Evolutionary conservation across 768 basidiomycete genomes (phyloP), one percentile per base, ranked within the genome.

Genomic region (Tricholoma bakamatsutake): DNA sequence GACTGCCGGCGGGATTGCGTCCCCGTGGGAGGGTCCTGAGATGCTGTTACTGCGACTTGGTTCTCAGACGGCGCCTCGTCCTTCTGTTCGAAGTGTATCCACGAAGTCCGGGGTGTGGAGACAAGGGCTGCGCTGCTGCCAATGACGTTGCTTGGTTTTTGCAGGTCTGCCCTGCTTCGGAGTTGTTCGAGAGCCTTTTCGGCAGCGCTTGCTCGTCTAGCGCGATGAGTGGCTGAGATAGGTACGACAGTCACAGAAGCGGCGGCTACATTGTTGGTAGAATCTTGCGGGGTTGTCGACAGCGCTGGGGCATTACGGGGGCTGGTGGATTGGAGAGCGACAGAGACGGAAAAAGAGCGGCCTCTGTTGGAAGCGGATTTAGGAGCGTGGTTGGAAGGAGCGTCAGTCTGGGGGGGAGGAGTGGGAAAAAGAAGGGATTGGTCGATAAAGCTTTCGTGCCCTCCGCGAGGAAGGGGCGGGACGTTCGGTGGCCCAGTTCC

Each of bases 131-230:
- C 62, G 21, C 62, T 63, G 7, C 59, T 57, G 13, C 73, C 71
- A 30, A 30, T 4, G 28, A 48, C n/a, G n/a, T 30, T 47, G 1
- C 52, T 54, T 5, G 72, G 65, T 62, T 79, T 78, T 54, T 79
- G 80, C n/a, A 79, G 68, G 57, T 83, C 82, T 50, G 55, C 40
- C 10, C 80, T 76, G 58, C 69, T 79, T 12, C 82, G 77, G 21
- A 87, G 72, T 57, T 86, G 82, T 61, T 87, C 87, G 11, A 89
- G 72, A 0, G 85, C 80, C 50, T 79, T 81, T 64, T 89, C 87
- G 0, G 87, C 87, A 10, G 81, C 84, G 57, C 87, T 88, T 3
- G 80, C 71, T 54, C 82, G 70, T 55, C 84, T 78, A 8, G 76
- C 75, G 28, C 74, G 69, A 54, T 72, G 67, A 49, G 73, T 67